These are phyloP conservation scores for Lasiosphaeria hispida DNA, from an alignment of 495 filamentous ascomycete species.

Conservation along the genomic window DNA sequence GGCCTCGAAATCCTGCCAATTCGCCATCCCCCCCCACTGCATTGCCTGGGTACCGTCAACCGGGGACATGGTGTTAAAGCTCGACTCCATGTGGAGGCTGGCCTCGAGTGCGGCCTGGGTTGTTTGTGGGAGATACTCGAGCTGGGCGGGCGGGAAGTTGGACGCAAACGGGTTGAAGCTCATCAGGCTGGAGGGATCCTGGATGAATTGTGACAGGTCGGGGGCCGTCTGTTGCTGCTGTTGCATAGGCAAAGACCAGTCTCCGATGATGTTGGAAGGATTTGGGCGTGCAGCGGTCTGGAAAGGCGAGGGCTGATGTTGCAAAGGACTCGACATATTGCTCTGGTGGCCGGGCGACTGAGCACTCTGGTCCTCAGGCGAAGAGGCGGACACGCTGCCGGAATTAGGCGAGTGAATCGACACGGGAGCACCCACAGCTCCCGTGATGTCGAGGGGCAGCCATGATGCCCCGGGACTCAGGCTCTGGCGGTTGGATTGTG, in stretches of 20 bases:
- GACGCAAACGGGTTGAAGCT: conserved; percentile 46
- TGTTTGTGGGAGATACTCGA: conserved; percentile 69
- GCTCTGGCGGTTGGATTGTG: conserved; percentile 36
- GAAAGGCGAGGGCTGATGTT: conserved; percentile 48
- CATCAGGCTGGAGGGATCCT: conserved; percentile 44
- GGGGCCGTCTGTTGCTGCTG: conserved; percentile 51
- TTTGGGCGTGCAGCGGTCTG: conserved; percentile 41
- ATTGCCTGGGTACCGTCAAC: conserved; percentile 65
- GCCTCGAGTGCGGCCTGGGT: conserved; percentile 64
- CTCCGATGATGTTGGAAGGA: conserved; percentile 44
- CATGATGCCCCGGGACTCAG: conserved; percentile 41
- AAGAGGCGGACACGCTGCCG: conserved; percentile 40
- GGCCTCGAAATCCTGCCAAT: conserved; percentile 72
- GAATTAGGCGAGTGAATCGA: conserved; percentile 41
- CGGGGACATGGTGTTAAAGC: conserved; percentile 59
- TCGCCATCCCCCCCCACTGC: conserved; percentile 55
- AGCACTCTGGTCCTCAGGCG: conserved; percentile 45
- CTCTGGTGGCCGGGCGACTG: conserved; percentile 43
- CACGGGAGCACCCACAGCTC: conserved; percentile 29
- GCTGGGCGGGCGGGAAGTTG: conserved; percentile 54
- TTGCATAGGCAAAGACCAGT: conserved; percentile 56
- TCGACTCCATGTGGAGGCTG: conserved; percentile 61
- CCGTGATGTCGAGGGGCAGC: conserved; percentile 46
- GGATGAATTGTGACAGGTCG: conserved; percentile 53
- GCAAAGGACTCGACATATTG: conserved; percentile 42